phyloP scores from a whole-genome alignment of 2,329 filamentous ascomycete species.

The Beauveria asiatica region DNA sequence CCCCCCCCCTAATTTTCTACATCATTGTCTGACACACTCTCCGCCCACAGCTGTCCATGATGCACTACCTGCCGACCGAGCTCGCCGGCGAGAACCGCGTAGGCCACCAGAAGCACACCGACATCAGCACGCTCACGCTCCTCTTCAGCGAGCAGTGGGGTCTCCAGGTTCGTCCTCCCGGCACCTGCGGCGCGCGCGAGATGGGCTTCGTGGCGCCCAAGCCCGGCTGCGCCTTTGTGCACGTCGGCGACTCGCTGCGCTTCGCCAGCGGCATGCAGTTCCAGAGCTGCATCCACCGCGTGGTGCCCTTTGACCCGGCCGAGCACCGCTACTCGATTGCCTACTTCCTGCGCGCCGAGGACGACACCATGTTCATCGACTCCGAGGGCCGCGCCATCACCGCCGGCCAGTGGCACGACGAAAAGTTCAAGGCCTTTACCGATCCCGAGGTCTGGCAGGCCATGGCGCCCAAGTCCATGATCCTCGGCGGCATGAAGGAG shows the following conservation, averaged over 20 bases:
- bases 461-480: slow-evolving; percentile 39
- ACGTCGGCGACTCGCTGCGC: slow-evolving; percentile 51
- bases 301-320: slow-evolving; percentile 41
- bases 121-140: slow-evolving; percentile 46
- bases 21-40: neutral
- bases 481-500: slow-evolving; percentile 42
- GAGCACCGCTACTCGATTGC: slow-evolving; percentile 52
- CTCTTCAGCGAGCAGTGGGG: slow-evolving; percentile 50
- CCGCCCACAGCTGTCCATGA: slow-evolving; percentile 34
- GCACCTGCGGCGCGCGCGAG: slow-evolving; percentile 29
- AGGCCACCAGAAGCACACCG: slow-evolving; percentile 49
- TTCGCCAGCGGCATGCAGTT: slow-evolving; percentile 45
- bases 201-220: slow-evolving; percentile 47
- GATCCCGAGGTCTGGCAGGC: slow-evolving; percentile 35
- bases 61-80: slow-evolving; percentile 43
- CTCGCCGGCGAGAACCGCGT: slow-evolving; percentile 33
- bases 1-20: neutral
- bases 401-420: slow-evolving; percentile 45
- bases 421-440: slow-evolving; percentile 45
- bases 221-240: slow-evolving; percentile 43
- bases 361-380: slow-evolving; percentile 48
- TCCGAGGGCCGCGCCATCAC: slow-evolving; percentile 45
- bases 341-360: slow-evolving; percentile 49
- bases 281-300: slow-evolving; percentile 49
- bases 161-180: slow-evolving; percentile 45